Conservation (phyloP, 129 eudicot species). For the Saposhnikovia divaricata region DNA sequence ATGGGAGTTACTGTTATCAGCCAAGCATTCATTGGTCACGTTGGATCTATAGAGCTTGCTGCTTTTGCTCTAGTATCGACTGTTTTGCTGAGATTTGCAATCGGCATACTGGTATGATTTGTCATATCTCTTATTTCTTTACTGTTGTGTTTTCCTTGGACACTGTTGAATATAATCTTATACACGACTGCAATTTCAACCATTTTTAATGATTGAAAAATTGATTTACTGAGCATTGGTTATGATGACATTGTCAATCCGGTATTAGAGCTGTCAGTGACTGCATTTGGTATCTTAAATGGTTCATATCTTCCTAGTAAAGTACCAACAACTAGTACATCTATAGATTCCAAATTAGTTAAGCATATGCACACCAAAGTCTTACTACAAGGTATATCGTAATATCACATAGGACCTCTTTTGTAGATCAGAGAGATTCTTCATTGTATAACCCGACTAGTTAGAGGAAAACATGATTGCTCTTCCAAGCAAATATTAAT, state of each 20-base stretch:
- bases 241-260: neutral
- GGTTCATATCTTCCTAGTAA: too few species aligned
- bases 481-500: too few species aligned
- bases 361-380: too few species aligned
- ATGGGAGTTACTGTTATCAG: conserved; percentile 27
- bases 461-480: too few species aligned
- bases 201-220: neutral
- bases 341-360: too few species aligned
- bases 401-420: too few species aligned
- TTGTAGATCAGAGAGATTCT: too few species aligned
- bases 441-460: too few species aligned
- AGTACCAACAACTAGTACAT: too few species aligned
- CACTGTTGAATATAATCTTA: neutral
- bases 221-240: too few species aligned
- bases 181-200: neutral
- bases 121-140: neutral
- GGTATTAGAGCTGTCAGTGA: neutral
- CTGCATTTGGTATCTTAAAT: too few species aligned
- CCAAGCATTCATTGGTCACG: conserved; percentile 42
- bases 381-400: too few species aligned
- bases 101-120: conserved; percentile 33
- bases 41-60: conserved; percentile 45
- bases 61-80: conserved; percentile 36
- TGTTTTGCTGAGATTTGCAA: conserved; percentile 37
- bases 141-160: neutral